Base-by-base conservation (phyloP, 306 rosid genomes). In the Quercus gilva region DNA sequence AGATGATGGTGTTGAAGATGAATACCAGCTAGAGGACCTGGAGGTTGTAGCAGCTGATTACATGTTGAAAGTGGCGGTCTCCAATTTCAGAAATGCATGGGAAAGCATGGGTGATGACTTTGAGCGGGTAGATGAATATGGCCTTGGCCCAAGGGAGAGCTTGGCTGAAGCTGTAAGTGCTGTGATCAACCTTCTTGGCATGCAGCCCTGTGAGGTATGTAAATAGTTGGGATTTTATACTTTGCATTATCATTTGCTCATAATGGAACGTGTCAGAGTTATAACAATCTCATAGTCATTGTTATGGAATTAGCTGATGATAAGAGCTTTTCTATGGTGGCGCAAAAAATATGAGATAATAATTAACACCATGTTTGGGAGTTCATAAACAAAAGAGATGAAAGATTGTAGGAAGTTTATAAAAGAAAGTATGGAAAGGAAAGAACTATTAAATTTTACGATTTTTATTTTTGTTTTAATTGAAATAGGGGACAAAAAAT, bases 131-230 rank as follows among this genome's bases (percentile, higher is more conserved):
- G 99, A 95, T 74, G 99, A 95, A 78, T 95, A 95, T 80, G 98
- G 97, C 81, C 94, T 95, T 80, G 98, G 98, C 56, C 92, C 92
- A 20, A 87, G 99, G 88, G 99, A 95, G 82, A 90, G 84, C 88
- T 85, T 95, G 83, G 72, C 92, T 53, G 98, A 91, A 87, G 98
- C 97, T 82, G 98, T 93, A 76, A 86, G 74, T 82, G 77, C 93
- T 60, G 99, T 95, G 82, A 88, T 91, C 78, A 87, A 78, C 80
- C 97, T 95, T 85, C 96, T 95, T 21, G 99, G 99, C 84, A 63
- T 95, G 99, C 97, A 95, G 81, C 98, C 99, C 29, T 95, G 99
- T 70, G 99, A 93, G 96, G 99, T 95, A 86, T 73, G 82, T 86
- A 55, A 68, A 55, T 68, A 7, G 23, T 73, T 76, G 61, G 58